Evolutionary conservation across 257 asterid genomes (phyloP).

Genomic region (Solanum medicagineum): DNA sequence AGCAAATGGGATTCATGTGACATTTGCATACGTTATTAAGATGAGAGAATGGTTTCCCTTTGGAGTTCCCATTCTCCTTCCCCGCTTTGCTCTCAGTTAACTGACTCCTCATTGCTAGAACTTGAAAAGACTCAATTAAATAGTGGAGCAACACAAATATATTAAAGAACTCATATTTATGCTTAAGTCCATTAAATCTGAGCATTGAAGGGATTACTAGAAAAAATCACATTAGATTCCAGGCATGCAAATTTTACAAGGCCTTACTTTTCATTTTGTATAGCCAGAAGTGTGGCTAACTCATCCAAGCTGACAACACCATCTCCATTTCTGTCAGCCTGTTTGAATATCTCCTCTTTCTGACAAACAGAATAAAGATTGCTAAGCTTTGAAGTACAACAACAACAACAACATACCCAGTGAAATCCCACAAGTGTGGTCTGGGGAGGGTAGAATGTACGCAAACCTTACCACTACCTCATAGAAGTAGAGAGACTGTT

Average conservation of each 20-base stretch:
- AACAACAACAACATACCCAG: too few species aligned
- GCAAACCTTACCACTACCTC: too few species aligned
- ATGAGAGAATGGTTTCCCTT: neutral
- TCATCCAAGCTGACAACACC: conserved; percentile 93
- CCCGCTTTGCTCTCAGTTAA: neutral
- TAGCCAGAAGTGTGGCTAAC: conserved; percentile 87
- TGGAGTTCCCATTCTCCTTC: neutral
- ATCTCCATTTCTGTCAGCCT: conserved; percentile 90
- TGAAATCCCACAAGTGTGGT: too few species aligned
- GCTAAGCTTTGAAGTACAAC: neutral
- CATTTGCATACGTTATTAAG: neutral
- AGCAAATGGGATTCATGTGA: neutral
- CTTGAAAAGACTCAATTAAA: neutral
- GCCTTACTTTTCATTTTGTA: conserved; percentile 78
- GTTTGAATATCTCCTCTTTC: conserved; percentile 92
- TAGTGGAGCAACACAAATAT: neutral
- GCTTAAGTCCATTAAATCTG: neutral
- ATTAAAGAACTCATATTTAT: neutral
- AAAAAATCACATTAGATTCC: neutral
- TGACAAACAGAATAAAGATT: conserved; percentile 10
- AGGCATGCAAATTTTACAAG: neutral
- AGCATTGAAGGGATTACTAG: neutral
- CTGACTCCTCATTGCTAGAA: neutral
- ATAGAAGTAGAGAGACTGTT: too few species aligned
- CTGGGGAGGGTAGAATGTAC: too few species aligned